Conservation (phyloP, 2,329 filamentous ascomycete genomes). For the Diatrype stigma region DNA sequence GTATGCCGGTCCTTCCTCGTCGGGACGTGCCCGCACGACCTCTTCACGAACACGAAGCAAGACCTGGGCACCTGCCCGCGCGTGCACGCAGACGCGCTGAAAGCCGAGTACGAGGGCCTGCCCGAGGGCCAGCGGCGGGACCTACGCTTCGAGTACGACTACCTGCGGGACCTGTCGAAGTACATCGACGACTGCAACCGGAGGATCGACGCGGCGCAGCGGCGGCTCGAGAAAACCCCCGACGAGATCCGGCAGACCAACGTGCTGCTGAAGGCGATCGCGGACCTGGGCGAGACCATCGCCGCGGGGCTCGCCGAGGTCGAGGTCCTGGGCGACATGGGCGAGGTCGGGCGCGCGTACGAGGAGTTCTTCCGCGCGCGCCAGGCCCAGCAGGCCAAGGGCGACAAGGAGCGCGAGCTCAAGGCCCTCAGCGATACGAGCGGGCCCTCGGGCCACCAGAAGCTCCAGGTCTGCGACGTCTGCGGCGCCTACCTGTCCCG, state of each 20-base stretch:
- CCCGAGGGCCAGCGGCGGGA: constrained; percentile 67
- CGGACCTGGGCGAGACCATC: constrained; percentile 73
- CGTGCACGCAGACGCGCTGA: constrained; percentile 82
- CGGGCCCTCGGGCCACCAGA: constrained; percentile 92
- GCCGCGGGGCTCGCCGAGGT: constrained; percentile 82
- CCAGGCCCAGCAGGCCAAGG: constrained; percentile 74
- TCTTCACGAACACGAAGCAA: constrained; percentile 99
- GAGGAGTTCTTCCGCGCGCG: constrained; percentile 86
- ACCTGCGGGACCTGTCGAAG: constrained; percentile 91
- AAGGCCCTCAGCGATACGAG: constrained; percentile 88
- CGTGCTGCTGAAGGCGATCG: constrained; percentile 78
- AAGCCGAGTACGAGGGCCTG: constrained; percentile 79
- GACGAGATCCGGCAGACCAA: constrained; percentile 98
- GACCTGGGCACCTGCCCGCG: constrained; percentile 88
- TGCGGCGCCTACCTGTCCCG: constrained; percentile 91
- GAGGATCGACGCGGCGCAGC: constrained; percentile 84
- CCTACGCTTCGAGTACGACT: constrained; percentile 93
- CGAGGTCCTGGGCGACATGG: constrained; percentile 76
- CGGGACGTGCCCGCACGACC: constrained; percentile 93
- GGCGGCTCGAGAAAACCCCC: constrained; percentile 90
- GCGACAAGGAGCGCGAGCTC: constrained; percentile 80
- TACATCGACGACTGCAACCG: constrained; percentile 97
- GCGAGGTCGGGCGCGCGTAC: constrained; percentile 74
- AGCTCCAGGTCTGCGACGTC: constrained; percentile 96
- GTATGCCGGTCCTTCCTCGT: constrained; percentile 92